A percentile compares a stretch with the other conserved stretches of the same genome.
phyloP scores from a whole-genome alignment of 1,284 basidiomycete species.

The Trametes hirsuta region DNA sequence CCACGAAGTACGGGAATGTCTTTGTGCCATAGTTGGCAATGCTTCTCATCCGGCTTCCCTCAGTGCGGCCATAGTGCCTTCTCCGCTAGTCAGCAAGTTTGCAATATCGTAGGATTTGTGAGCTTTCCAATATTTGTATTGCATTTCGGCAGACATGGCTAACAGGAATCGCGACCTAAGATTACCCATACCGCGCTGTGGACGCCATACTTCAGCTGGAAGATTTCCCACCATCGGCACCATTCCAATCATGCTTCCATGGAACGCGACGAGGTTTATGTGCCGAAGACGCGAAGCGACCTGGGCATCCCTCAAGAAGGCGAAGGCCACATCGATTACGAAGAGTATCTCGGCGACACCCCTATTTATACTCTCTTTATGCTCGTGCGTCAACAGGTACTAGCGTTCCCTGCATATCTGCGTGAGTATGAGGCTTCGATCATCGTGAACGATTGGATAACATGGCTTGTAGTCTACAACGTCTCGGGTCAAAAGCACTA shows the following conservation, averaged over 20 bases:
- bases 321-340: slow-evolving; percentile 48
- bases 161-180: slow-evolving; percentile 6
- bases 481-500: slow-evolving; percentile 70
- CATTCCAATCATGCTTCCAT: slow-evolving; percentile 42
- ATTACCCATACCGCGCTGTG: slow-evolving; percentile 37
- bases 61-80: slow-evolving; percentile 38
- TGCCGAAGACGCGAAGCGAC: slow-evolving; percentile 57
- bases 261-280: slow-evolving; percentile 66
- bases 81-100: slow-evolving; percentile 29
- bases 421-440: slow-evolving; percentile 34
- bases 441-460: neutral
- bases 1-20: slow-evolving; percentile 46
- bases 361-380: slow-evolving; percentile 59
- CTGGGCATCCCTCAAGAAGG: slow-evolving; percentile 48
- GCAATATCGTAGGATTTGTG: slow-evolving; percentile 35
- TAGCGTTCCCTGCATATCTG: slow-evolving; percentile 78
- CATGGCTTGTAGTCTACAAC: slow-evolving; percentile 49
- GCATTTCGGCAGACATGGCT: neutral
- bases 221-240: slow-evolving; percentile 44
- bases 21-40: neutral
- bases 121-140: slow-evolving; percentile 1
- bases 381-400: slow-evolving; percentile 64
- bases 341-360: slow-evolving; percentile 61
- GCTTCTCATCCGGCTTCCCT: neutral
- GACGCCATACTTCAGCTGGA: slow-evolving; percentile 47